Evolutionary conservation across 1,284 basidiomycete species (phyloP), one percentile per base, ranked within the genome.

Genomic region (Coniferiporia weirii): DNA sequence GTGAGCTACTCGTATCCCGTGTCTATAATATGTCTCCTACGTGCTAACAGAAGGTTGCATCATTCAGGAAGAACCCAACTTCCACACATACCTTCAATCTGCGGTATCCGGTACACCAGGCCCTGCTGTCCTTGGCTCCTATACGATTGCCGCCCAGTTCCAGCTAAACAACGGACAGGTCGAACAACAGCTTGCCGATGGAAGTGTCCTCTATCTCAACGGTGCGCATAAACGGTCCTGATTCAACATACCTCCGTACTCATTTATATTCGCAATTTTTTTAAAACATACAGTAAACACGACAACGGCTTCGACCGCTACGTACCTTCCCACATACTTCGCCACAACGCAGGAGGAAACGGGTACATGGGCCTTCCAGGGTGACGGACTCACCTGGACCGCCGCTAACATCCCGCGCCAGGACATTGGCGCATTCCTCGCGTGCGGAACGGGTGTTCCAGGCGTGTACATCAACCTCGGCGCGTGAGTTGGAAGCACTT

Each of bases 81-180:
- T 84, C 78, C 83, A 84, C 69, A 75, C 84, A 64, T 85, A 85
- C 69, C 77, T 85, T 47, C 79, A 77, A 56, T 82, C 81, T 19
- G 74, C 80, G 64, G 71, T 73, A 0, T 66, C 70, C 22, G 71
- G 72, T 63, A 77, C 73, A n/a, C 73, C 75, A 3, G 74, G 75
- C 0, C 71, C 76, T 38, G 82, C 81, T 9, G 78, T 83, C 49
- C 75, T 83, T 48, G 81, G 80, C 13, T 73, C 74, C 52, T 78
- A 78, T 36, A 68, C 66, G 55, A 75, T 67, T 15, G 82, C 82
- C 1, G 78, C 79, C 8, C 82, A 82, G 65, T 83, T 84, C 75
- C 74, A 80, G 63, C 76, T 84, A 60, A 75, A 73, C 43, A 66
- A 69, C 60, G 81, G 82, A 3, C 82, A 84, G 67, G 76, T 83